Percentiles rank a stretch among this genome's conserved stretches.
phyloP scores from a whole-genome alignment of 2,329 filamentous ascomycete species.

The Coniochaeta prunicola region DNA sequence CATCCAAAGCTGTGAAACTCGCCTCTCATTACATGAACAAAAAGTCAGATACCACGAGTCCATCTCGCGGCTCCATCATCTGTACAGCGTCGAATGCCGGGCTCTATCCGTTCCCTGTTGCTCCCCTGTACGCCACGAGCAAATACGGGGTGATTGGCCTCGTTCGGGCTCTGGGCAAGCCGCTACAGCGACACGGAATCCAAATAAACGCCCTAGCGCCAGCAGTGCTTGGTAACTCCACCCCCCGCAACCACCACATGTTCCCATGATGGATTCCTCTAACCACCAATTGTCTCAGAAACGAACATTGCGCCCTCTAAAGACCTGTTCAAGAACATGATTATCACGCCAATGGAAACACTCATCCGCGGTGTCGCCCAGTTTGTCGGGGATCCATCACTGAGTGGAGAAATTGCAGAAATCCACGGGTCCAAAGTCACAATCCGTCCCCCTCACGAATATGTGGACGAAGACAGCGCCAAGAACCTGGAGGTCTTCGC shows the following conservation, averaged over 20 bases:
- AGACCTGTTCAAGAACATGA: constrained; percentile 38
- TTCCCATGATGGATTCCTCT: background rate
- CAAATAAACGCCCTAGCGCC: constrained; percentile 44
- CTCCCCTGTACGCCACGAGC: constrained; percentile 40
- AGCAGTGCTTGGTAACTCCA: constrained; percentile 35
- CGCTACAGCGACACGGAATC: constrained; percentile 31
- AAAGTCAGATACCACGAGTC: constrained; percentile 21
- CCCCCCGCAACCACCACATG: background rate
- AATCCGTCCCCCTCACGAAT: constrained; percentile 32
- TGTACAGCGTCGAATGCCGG: constrained; percentile 48
- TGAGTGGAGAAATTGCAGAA: constrained; percentile 41
- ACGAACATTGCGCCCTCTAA: constrained; percentile 37
- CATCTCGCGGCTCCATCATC: constrained; percentile 36
- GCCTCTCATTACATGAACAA: constrained; percentile 42
- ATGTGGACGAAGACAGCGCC: constrained; percentile 38
- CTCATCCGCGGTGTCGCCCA: constrained; percentile 33
- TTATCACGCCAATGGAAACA: constrained; percentile 42
- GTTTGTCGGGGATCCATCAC: constrained; percentile 28
- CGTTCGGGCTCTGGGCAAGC: constrained; percentile 36
- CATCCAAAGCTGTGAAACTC: constrained; percentile 35
- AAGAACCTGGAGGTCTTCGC: constrained; percentile 40
- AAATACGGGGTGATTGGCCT: constrained; percentile 42
- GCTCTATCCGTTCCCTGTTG: constrained; percentile 41
- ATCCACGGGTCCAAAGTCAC: constrained; percentile 43
- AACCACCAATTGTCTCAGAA: constrained; percentile 19